phyloP scores from a whole-genome alignment of 805 yeast species.

The Spathaspora gorwiae region DNA sequence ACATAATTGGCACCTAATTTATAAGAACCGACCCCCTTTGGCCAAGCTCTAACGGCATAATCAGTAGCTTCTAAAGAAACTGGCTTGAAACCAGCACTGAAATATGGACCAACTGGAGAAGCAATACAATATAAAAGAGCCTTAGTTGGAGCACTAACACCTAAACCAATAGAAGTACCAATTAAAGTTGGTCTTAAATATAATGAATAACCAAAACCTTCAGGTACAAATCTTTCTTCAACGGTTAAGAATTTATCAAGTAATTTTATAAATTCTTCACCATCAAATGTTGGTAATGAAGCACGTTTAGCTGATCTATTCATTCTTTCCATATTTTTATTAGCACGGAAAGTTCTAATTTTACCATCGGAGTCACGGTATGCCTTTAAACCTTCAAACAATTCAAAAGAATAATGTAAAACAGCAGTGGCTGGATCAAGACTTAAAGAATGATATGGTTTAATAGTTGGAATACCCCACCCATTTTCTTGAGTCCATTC shows the following conservation, averaged over 20 bases:
- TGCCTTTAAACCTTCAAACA: constrained; percentile 95
- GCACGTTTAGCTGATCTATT: constrained; percentile 84
- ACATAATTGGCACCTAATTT: constrained; percentile 98
- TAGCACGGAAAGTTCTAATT: constrained; percentile 83
- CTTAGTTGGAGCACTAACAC: constrained; percentile 76
- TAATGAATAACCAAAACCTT: constrained; percentile 82
- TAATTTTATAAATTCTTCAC: constrained; percentile 68
- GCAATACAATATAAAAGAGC: constrained; percentile 85
- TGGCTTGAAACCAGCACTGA: constrained; percentile 89
- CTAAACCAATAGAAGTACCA: constrained; percentile 85
- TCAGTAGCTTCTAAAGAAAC: constrained; percentile 92
- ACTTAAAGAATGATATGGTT: constrained; percentile 71
- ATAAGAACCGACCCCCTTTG: constrained; percentile 96
- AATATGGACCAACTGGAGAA: constrained; percentile 95
- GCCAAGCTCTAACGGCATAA: constrained; percentile 98
- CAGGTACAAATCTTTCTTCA: constrained; percentile 78
- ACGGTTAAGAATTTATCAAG: constrained; percentile 71
- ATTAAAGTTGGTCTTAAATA: constrained; percentile 94
- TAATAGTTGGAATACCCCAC: constrained; percentile 86
- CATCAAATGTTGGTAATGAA: constrained; percentile 82
- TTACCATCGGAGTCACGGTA: constrained; percentile 61
- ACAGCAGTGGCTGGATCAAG: constrained; percentile 89
- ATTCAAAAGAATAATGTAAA: constrained; percentile 90
- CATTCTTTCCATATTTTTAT: constrained; percentile 89
- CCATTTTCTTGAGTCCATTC: constrained; percentile 78